Evolutionary conservation across 495 filamentous ascomycete genomes (phyloP).

Genomic region (Echria macrotheca): DNA sequence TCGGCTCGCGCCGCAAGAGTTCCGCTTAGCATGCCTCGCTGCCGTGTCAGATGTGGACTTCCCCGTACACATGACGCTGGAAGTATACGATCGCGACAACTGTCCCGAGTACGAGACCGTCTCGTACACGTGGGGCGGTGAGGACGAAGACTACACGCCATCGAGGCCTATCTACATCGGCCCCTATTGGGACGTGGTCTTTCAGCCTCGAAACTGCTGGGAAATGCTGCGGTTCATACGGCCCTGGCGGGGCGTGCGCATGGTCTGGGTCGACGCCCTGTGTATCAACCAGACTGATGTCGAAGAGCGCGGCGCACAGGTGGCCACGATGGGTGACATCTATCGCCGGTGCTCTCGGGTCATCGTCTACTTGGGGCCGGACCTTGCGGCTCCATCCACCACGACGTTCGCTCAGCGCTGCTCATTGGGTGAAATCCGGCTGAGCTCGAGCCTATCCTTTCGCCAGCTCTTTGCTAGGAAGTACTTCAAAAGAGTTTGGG

Average conservation of each 20-base stretch:
- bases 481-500: background rate
- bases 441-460: too few relatives aligned
- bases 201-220: background rate
- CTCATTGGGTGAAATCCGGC: background rate
- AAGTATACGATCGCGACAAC: background rate
- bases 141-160: background rate
- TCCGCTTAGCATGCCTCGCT: too few relatives aligned
- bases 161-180: background rate
- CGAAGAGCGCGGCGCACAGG: background rate
- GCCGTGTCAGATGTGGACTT: background rate
- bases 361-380: background rate
- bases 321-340: background rate
- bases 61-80: background rate
- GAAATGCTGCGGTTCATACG: background rate
- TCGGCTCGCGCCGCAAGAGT: too few relatives aligned
- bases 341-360: background rate
- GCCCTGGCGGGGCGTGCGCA: background rate
- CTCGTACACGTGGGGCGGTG: background rate
- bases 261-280: background rate
- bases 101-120: background rate
- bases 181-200: background rate
- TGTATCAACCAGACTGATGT: background rate
- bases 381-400: background rate
- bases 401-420: background rate
- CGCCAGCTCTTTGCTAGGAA: background rate